Percentiles rank a stretch among this genome's conserved stretches.
Evolutionary conservation across 495 filamentous ascomycete genomes (phyloP).

Genomic region (Penicillium tannophilum): DNA sequence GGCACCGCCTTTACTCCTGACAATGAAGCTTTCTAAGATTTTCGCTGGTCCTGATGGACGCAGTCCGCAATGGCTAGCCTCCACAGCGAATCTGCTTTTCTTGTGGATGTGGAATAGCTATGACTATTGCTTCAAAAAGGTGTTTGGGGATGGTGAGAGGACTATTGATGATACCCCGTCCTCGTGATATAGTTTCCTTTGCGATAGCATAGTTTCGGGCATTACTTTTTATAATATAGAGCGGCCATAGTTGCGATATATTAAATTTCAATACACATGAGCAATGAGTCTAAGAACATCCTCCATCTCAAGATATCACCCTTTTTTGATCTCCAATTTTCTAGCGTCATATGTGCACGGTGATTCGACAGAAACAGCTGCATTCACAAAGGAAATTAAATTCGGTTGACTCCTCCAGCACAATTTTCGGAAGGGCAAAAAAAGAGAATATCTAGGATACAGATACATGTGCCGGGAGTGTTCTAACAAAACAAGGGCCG

Average conservation of each 20-base stretch:
- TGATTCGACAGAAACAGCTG: not conserved
- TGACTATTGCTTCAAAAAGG: conserved; percentile 62
- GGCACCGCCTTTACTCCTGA: conserved; percentile 56
- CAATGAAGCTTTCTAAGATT: conserved; percentile 48
- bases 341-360: not conserved
- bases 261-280: not conserved
- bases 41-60: conserved; percentile 66
- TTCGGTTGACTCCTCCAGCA: conserved; percentile 41
- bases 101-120: conserved; percentile 70
- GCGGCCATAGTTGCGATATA: not conserved
- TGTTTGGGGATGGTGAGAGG: conserved; percentile 91
- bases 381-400: conserved; percentile 49
- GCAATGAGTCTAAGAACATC: not conserved
- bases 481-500: conserved; percentile 47
- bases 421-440: conserved; percentile 48
- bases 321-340: not conserved
- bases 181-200: conserved; percentile 1
- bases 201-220: not conserved
- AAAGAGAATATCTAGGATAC: conserved; percentile 52
- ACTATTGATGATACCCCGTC: conserved; percentile 49
- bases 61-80: conserved; percentile 66
- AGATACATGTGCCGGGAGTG: conserved; percentile 50
- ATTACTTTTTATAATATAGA: not conserved
- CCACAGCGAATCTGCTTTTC: conserved; percentile 49
- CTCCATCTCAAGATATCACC: not conserved